Evolutionary conservation across 176 grass and related monocot genomes (phyloP).

Genomic region (Raddia distichophylla): DNA sequence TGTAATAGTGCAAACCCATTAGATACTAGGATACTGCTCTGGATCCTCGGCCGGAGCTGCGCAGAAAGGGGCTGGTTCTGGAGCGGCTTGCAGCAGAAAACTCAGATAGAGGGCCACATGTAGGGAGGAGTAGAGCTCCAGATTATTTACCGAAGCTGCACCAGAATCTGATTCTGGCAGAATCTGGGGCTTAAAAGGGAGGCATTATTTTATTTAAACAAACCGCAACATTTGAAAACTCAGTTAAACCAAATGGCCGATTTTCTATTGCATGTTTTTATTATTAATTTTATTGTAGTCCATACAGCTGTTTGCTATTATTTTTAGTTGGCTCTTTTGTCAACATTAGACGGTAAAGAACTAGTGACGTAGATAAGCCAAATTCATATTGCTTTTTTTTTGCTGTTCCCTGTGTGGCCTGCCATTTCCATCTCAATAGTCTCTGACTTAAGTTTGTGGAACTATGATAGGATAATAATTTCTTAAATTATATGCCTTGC

Average conservation of each 20-base stretch:
- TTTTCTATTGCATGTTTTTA: neutral
- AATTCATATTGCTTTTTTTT: neutral
- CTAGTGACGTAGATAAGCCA: neutral
- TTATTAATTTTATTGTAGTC: conserved; percentile 3
- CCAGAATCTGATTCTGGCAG: too few relatives aligned
- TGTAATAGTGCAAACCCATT: neutral
- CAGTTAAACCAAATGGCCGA: neutral
- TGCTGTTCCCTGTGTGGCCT: neutral
- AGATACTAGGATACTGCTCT: neutral
- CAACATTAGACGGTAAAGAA: neutral
- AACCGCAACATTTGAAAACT: conserved; percentile 58
- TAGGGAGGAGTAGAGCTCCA: too few relatives aligned
- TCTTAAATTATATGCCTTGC: conserved; percentile 2
- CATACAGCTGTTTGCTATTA: neutral
- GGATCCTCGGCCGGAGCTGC: too few relatives aligned
- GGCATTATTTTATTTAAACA: conserved; percentile 1
- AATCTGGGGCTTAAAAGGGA: too few relatives aligned
- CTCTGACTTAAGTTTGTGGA: neutral
- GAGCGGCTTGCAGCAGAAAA: too few relatives aligned
- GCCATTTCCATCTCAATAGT: conserved; percentile 26
- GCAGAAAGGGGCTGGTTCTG: too few relatives aligned
- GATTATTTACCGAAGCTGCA: too few relatives aligned
- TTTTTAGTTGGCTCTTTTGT: neutral
- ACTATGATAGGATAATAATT: conserved; percentile 12
- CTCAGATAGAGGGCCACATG: too few relatives aligned